A percentile compares a stretch with the other conserved stretches of the same genome.
Evolutionary conservation across 2,329 filamentous ascomycete species (phyloP).

Genomic region (Curvularia hawaiiensis): DNA sequence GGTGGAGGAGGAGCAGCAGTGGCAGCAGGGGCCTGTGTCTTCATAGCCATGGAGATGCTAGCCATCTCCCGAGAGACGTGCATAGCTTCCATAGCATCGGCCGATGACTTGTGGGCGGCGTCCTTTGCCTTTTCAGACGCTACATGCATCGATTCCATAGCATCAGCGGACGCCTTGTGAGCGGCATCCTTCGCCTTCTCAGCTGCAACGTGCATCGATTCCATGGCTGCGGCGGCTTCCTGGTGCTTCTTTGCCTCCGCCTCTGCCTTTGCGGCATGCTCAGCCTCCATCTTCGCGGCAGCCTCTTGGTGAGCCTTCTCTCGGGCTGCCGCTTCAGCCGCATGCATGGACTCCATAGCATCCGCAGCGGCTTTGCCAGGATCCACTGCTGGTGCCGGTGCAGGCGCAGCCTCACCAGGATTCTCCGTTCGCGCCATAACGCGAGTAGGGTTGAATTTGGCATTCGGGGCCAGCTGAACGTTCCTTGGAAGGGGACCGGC

Average conservation of each 20-base stretch:
- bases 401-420: constrained; percentile 10
- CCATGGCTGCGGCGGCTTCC: constrained; percentile 23
- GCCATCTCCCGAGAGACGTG: constrained; percentile 18
- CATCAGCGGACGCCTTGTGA: constrained; percentile 18
- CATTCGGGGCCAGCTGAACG: constrained; percentile 3
- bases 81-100: constrained; percentile 24
- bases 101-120: constrained; percentile 15
- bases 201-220: constrained; percentile 19
- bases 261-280: constrained; percentile 28
- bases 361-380: constrained; percentile 15
- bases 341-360: constrained; percentile 15
- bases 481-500: constrained; percentile 27
- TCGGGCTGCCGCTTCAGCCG: constrained; percentile 21
- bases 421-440: constrained; percentile 22
- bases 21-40: constrained; percentile 5
- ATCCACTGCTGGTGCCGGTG: constrained; percentile 16
- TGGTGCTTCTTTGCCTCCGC: constrained; percentile 26
- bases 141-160: neutral
- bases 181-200: constrained; percentile 23
- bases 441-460: constrained; percentile 14
- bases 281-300: constrained; percentile 26
- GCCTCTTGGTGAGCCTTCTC: constrained; percentile 19
- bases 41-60: constrained; percentile 11
- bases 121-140: constrained; percentile 17
- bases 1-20: neutral